Conservation (phyloP, 768 basidiomycete genomes). For the Auricularia heimuer region DNA sequence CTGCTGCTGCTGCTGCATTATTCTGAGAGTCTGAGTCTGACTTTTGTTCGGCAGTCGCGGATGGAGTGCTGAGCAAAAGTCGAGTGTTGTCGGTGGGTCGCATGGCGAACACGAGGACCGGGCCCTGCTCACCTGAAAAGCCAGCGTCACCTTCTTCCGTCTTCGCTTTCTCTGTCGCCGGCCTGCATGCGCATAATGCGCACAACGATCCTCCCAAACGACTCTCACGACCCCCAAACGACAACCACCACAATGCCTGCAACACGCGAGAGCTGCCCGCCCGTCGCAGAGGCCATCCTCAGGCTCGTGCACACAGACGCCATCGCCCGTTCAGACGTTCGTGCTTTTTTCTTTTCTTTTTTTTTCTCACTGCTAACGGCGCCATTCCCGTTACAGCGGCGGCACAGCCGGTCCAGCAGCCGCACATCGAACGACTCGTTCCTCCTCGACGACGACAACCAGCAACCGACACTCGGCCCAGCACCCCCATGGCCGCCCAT, state of each 20-base stretch:
- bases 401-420: neutral
- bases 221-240: neutral
- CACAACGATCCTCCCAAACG: neutral
- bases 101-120: too few relatives aligned
- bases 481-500: neutral
- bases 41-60: too few relatives aligned
- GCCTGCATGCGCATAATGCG: neutral
- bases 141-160: neutral
- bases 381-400: neutral
- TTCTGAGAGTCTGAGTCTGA: too few relatives aligned
- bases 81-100: too few relatives aligned
- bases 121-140: too few relatives aligned
- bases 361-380: neutral
- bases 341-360: neutral
- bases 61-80: too few relatives aligned
- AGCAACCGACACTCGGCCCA: neutral
- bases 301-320: neutral
- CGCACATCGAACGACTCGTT: neutral
- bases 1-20: too few relatives aligned
- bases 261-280: neutral
- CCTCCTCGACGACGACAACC: neutral
- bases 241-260: neutral
- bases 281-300: neutral
- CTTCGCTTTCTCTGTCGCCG: too few relatives aligned
- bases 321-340: neutral